phyloP scores from a whole-genome alignment of 2,329 filamentous ascomycete species.

The Cladosporium sp. region DNA sequence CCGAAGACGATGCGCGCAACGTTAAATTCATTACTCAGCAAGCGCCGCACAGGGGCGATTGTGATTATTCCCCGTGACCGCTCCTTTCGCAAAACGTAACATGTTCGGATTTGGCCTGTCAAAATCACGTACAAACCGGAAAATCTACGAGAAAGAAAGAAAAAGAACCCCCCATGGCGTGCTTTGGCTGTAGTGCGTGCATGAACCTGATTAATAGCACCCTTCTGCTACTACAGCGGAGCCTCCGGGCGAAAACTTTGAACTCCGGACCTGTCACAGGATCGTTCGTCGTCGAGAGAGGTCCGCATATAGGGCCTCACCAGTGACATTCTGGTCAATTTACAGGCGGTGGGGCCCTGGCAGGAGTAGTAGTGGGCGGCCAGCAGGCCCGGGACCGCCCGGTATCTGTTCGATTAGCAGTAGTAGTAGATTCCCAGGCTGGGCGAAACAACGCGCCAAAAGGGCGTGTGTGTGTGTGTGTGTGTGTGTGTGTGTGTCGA shows the following conservation, averaged over 20 bases:
- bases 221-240: background rate
- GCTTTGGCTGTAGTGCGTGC: background rate
- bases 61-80: background rate
- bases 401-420: background rate
- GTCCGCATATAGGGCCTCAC: background rate
- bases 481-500: background rate
- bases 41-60: background rate
- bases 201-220: background rate
- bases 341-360: background rate
- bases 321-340: background rate
- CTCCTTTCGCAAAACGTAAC: background rate
- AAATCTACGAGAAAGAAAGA: background rate
- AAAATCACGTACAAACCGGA: background rate
- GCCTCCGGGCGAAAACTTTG: background rate
- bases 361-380: background rate
- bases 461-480: background rate
- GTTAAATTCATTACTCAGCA: slow-evolving; percentile 17
- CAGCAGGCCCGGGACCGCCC: background rate
- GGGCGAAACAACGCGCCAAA: background rate
- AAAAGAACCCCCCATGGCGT: background rate
- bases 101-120: background rate
- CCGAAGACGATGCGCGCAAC: background rate
- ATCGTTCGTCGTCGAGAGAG: background rate
- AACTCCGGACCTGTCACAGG: background rate
- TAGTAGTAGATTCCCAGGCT: too few relatives aligned